phyloP scores from a whole-genome alignment of 2,329 filamentous ascomycete species.

The Botryotinia globosa region DNA sequence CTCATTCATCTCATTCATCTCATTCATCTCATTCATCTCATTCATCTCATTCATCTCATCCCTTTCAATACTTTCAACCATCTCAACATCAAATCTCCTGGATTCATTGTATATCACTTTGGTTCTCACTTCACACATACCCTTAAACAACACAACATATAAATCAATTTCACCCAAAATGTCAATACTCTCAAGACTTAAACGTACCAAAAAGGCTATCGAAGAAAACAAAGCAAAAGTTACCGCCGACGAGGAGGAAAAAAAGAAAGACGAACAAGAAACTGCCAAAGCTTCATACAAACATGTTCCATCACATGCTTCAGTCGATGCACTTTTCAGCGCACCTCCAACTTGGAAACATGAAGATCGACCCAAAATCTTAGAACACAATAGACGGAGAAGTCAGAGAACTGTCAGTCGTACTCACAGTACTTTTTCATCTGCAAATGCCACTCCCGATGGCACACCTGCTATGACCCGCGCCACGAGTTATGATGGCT shows the following conservation, averaged over 20 bases:
- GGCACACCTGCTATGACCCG: conserved; percentile 26
- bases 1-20: not conserved
- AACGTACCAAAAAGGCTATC: conserved; percentile 51
- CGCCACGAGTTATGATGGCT: conserved; percentile 31
- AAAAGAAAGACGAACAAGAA: conserved; percentile 32
- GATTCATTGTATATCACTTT: not conserved
- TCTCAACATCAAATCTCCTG: not conserved
- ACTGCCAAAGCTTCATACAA: conserved; percentile 48
- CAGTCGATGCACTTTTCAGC: conserved; percentile 54
- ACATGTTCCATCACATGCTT: conserved; percentile 61
- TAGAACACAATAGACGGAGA: conserved; percentile 35
- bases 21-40: not conserved
- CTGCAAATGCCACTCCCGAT: conserved; percentile 24
- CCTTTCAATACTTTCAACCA: not conserved
- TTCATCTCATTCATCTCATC: not conserved
- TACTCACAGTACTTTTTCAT: conserved; percentile 29
- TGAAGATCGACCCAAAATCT: conserved; percentile 38
- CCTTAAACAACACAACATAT: not conserved
- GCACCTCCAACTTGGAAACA: conserved; percentile 52
- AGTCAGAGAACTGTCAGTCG: conserved; percentile 34
- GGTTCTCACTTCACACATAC: not conserved
- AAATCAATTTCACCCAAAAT: conserved; percentile 38
- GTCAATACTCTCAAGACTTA: conserved; percentile 57
- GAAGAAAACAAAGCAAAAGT: conserved; percentile 53
- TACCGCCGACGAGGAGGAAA: conserved; percentile 45